phyloP scores from a whole-genome alignment of 2,329 filamentous ascomycete species.

The Drechslerella dactyloides region DNA sequence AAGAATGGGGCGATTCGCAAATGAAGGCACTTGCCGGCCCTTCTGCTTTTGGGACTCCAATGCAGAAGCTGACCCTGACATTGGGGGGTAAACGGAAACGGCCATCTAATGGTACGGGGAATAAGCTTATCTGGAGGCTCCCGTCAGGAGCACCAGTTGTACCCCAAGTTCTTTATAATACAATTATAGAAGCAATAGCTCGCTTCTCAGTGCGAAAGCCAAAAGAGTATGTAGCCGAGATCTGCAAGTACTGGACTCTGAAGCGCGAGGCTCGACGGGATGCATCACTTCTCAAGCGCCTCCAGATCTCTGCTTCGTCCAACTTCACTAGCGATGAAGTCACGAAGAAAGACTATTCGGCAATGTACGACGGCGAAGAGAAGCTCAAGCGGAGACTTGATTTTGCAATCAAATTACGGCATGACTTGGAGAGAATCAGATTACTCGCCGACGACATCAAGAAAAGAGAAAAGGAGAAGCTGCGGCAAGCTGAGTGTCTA shows the following conservation, averaged over 20 bases:
- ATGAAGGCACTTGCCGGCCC: conserved; percentile 73
- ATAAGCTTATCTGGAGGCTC: conserved; percentile 79
- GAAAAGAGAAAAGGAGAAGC: conserved; percentile 76
- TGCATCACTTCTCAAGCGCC: conserved; percentile 85
- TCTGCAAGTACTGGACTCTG: conserved; percentile 96
- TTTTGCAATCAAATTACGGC: conserved; percentile 77
- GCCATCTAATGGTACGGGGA: conserved; percentile 59
- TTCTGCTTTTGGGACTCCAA: conserved; percentile 50
- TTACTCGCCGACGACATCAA: conserved; percentile 70
- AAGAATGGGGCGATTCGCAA: conserved; percentile 91
- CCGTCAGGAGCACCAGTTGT: conserved; percentile 95
- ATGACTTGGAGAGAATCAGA: conserved; percentile 78
- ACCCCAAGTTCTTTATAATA: conserved; percentile 83
- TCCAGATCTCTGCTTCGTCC: conserved; percentile 81
- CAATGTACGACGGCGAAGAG: conserved; percentile 82
- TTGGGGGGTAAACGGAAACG: conserved; percentile 68
- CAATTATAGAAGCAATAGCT: conserved; percentile 80
- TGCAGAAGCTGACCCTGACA: conserved; percentile 64
- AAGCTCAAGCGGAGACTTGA: conserved; percentile 82
- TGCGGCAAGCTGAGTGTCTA: conserved; percentile 77
- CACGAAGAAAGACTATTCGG: conserved; percentile 90
- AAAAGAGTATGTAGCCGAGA: conserved; percentile 90
- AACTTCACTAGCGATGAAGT: conserved; percentile 98
- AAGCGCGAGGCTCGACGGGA: conserved; percentile 92
- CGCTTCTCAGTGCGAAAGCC: conserved; percentile 84